Evolutionary conservation across 805 yeast species (phyloP).

Genomic region (Candida ascalaphidarum): DNA sequence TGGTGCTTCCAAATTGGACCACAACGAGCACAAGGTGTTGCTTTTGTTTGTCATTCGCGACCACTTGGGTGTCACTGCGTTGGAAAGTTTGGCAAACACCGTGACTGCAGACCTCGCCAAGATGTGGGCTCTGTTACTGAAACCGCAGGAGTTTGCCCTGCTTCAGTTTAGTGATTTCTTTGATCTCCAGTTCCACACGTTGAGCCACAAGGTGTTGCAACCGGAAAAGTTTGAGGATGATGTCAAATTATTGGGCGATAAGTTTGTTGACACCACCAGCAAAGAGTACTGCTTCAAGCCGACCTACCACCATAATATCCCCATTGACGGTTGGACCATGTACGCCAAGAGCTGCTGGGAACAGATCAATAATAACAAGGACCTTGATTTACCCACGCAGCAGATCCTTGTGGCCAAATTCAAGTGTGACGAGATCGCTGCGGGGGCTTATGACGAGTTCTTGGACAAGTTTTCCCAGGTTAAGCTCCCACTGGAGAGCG

Average conservation of each 20-base stretch:
- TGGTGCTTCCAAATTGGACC: conserved; percentile 41
- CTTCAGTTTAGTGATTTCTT: conserved; percentile 66
- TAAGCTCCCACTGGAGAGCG: conserved; percentile 3
- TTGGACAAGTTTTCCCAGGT: conserved; percentile 9
- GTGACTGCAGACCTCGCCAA: conserved; percentile 60
- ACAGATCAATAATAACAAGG: conserved; percentile 87
- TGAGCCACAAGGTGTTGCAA: conserved; percentile 81
- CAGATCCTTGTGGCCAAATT: conserved; percentile 91
- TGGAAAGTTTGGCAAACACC: conserved; percentile 60
- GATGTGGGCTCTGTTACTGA: conserved; percentile 72
- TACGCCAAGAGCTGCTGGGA: conserved; percentile 91
- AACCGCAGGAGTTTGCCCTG: conserved; percentile 56
- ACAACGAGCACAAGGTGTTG: conserved; percentile 51
- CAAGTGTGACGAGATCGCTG: conserved; percentile 84
- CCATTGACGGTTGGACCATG: conserved; percentile 93
- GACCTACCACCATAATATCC: conserved; percentile 75
- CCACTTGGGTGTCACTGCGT: conserved; percentile 80
- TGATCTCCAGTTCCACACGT: conserved; percentile 71
- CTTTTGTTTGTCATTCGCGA: conserved; percentile 87
- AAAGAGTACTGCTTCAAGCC: conserved; percentile 45
- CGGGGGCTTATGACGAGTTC: conserved; percentile 23
- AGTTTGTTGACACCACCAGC: conserved; percentile 34
- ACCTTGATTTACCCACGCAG: conserved; percentile 92
- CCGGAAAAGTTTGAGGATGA: conserved; percentile 59
- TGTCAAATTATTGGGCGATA: conserved; percentile 54